Conservation (phyloP, 169 alveolate species). For the Cystoisospora suis region DNA sequence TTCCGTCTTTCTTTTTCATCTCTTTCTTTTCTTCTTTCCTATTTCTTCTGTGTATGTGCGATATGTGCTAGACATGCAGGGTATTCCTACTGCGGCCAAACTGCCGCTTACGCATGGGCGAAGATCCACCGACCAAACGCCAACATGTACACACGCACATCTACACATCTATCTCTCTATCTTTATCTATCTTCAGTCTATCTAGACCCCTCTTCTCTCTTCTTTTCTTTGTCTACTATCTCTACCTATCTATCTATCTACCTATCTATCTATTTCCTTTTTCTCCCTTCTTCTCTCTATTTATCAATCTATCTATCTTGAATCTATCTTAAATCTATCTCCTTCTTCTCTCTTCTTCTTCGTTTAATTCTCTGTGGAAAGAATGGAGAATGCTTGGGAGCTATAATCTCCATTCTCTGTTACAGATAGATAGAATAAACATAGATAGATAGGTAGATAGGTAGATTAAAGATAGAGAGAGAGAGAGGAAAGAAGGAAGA, state of each 20-base stretch:
- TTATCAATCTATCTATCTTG: not conserved
- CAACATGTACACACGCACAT: not conserved
- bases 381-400: no score
- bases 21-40: not conserved
- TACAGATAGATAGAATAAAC: no score
- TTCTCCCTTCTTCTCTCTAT: not conserved
- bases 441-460: no score
- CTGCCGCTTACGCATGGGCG: slow-evolving; percentile 50
- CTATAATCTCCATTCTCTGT: no score
- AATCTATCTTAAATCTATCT: no score
- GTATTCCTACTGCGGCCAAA: slow-evolving; percentile 35
- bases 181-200: not conserved
- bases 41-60: not conserved
- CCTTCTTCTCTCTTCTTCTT: no score
- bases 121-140: not conserved
- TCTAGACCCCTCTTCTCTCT: not conserved
- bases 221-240: not conserved
- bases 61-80: slow-evolving; percentile 37
- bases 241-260: not conserved
- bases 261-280: not conserved
- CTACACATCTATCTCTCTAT: not conserved
- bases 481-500: no score
- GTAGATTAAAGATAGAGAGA: no score
- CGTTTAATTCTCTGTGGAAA: no score
- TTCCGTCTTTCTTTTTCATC: not conserved